phyloP scores from a whole-genome alignment of 2,329 filamentous ascomycete species.

The Rhinocladiella similis region DNA sequence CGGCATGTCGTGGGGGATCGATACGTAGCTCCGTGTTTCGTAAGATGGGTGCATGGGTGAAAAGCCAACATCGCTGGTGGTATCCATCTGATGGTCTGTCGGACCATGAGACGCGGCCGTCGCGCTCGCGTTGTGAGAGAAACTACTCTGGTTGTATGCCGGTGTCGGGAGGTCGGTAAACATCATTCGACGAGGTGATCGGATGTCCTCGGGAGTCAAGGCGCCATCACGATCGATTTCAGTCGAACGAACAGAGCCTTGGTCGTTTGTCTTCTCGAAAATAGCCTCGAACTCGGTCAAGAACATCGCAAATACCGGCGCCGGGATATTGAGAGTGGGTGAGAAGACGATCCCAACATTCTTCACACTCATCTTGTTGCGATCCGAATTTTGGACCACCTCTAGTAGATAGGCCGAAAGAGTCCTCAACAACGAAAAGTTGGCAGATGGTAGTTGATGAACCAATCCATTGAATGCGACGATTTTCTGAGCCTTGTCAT shows the following conservation, averaged over 20 bases:
- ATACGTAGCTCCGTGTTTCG: constrained; percentile 30
- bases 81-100: constrained; percentile 52
- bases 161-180: constrained; percentile 67
- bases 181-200: constrained; percentile 65
- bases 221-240: constrained; percentile 37
- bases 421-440: constrained; percentile 78
- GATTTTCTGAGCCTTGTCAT: constrained; percentile 74
- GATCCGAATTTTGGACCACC: constrained; percentile 84
- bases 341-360: constrained; percentile 99
- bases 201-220: constrained; percentile 55
- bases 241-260: constrained; percentile 7
- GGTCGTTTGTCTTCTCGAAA: constrained; percentile 66
- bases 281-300: constrained; percentile 86
- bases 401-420: constrained; percentile 85
- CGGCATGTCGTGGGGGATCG: constrained; percentile 31
- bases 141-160: constrained; percentile 59
- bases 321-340: constrained; percentile 92
- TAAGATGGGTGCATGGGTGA: constrained; percentile 44
- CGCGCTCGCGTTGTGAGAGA: constrained; percentile 35
- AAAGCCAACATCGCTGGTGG: constrained; percentile 36
- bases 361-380: constrained; percentile 97
- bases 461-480: constrained; percentile 74
- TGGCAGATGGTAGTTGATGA: constrained; percentile 74
- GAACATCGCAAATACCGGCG: constrained; percentile 90
- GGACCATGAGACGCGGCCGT: constrained; percentile 31